Conservation (phyloP, 2,329 filamentous ascomycete genomes). For the Curvularia verruculosa region DNA sequence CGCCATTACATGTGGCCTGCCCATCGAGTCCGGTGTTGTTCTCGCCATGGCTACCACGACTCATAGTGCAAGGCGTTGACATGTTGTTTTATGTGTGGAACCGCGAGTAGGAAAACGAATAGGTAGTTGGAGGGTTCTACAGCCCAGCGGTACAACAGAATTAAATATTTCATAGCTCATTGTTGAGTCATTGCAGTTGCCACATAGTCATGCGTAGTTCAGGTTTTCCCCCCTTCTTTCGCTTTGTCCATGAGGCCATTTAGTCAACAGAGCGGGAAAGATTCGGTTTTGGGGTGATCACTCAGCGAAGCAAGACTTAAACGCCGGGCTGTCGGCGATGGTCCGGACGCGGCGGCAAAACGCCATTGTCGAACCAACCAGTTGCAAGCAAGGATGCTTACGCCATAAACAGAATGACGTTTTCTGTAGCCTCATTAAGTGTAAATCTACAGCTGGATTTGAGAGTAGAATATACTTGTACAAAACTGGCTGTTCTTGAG, state of each 20-base stretch:
- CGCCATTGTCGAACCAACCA: neutral
- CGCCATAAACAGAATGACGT: neutral
- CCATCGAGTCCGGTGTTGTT: neutral
- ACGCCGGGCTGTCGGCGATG: slow-evolving; percentile 11
- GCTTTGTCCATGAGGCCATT: neutral
- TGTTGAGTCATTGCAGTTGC: neutral
- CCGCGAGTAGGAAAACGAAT: neutral
- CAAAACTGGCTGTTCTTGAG: neutral
- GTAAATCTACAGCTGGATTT: neutral
- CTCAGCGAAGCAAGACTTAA: neutral
- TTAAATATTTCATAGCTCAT: neutral
- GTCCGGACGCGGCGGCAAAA: neutral
- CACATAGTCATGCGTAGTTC: neutral
- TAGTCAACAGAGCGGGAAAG: neutral
- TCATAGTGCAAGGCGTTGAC: neutral
- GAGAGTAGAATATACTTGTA: neutral
- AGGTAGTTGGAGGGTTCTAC: neutral
- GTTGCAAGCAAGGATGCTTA: neutral
- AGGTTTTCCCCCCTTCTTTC: neutral
- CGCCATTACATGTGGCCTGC: neutral
- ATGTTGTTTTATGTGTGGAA: neutral
- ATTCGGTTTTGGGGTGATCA: slow-evolving; percentile 1
- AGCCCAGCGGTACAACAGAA: neutral
- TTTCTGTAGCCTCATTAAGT: neutral
- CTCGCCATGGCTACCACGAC: neutral